These are phyloP conservation scores for Anthracocystis walkeri DNA, from an alignment of 1,284 basidiomycete species.

Conservation along the genomic window DNA sequence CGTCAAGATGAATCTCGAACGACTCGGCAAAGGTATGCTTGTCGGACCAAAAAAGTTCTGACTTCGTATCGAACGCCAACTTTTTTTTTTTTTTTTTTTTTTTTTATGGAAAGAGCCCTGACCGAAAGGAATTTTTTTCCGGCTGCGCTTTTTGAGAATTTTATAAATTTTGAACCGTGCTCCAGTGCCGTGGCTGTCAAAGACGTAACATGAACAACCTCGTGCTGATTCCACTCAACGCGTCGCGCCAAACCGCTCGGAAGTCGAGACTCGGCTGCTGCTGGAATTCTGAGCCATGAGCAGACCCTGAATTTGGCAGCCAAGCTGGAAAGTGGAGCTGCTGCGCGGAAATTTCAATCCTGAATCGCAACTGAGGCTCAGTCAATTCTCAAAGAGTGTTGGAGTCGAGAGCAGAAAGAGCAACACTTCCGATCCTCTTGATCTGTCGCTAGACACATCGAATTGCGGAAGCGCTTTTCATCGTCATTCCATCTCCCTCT, in stretches of 20 bases:
- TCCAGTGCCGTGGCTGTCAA: slow-evolving; percentile 11
- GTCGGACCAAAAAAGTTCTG: neutral
- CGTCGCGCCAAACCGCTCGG: slow-evolving; percentile 27
- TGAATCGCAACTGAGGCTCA: slow-evolving; percentile 1
- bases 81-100: slow-evolving; percentile 4
- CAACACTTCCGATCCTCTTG: slow-evolving; percentile 14
- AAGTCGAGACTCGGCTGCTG: neutral
- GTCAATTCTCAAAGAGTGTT: slow-evolving; percentile 10
- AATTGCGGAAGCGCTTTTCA: neutral
- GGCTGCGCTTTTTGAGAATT: slow-evolving; percentile 1
- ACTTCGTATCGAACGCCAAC: neutral
- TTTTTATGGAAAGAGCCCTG: slow-evolving; percentile 9
- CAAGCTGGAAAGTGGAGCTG: slow-evolving; percentile 22
- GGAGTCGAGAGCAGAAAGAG: slow-evolving; percentile 22
- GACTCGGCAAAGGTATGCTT: slow-evolving; percentile 15
- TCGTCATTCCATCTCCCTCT: neutral
- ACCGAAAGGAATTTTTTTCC: slow-evolving; percentile 23
- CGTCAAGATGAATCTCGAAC: slow-evolving; percentile 15
- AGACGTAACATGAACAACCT: no score
- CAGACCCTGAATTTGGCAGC: slow-evolving; percentile 6
- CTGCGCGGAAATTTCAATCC: neutral
- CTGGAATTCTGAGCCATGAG: neutral
- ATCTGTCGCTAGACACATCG: slow-evolving; percentile 6
- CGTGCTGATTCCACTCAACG: slow-evolving; percentile 27
- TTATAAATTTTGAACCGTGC: slow-evolving; percentile 11